A percentile compares a stretch with the other conserved stretches of the same genome.
phyloP scores from a whole-genome alignment of 2,329 filamentous ascomycete genomes.

The Colletotrichum godetiae region DNA sequence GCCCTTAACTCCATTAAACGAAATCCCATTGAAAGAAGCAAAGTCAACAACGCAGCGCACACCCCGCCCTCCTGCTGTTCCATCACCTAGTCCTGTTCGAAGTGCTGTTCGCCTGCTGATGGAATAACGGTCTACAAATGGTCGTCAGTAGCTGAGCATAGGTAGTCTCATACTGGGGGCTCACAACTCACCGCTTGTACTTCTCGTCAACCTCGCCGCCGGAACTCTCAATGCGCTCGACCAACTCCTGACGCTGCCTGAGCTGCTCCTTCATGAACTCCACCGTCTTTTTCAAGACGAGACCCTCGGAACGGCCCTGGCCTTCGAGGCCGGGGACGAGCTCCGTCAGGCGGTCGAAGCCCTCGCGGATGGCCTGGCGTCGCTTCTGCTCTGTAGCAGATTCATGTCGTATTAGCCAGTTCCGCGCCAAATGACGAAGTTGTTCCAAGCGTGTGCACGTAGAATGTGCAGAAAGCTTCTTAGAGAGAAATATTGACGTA shows the following conservation, averaged over 20 bases:
- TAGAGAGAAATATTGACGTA: conserved; percentile 41
- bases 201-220: conserved; percentile 67
- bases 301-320: conserved; percentile 85
- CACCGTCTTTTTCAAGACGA: conserved; percentile 80
- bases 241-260: conserved; percentile 66
- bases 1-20: not conserved
- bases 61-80: not conserved
- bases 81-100: conserved; percentile 11
- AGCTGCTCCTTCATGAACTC: conserved; percentile 73
- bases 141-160: not conserved
- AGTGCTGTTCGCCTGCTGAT: conserved; percentile 13
- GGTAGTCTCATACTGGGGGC: too few relatives aligned
- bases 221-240: conserved; percentile 67
- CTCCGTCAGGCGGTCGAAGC: conserved; percentile 83
- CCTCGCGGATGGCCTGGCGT: conserved; percentile 77
- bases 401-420: not conserved
- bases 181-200: conserved; percentile 52
- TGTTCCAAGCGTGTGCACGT: not conserved
- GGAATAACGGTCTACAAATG: not conserved
- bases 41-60: not conserved
- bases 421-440: conserved; percentile 22
- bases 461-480: not conserved
- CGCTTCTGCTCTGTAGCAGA: conserved; percentile 55
- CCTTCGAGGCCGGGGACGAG: conserved; percentile 86
- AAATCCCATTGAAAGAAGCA: not conserved